Evolutionary conservation across 2,329 filamentous ascomycete genomes (phyloP), one percentile per base, ranked within the genome.

Genomic region (Claviceps lovelessii): DNA sequence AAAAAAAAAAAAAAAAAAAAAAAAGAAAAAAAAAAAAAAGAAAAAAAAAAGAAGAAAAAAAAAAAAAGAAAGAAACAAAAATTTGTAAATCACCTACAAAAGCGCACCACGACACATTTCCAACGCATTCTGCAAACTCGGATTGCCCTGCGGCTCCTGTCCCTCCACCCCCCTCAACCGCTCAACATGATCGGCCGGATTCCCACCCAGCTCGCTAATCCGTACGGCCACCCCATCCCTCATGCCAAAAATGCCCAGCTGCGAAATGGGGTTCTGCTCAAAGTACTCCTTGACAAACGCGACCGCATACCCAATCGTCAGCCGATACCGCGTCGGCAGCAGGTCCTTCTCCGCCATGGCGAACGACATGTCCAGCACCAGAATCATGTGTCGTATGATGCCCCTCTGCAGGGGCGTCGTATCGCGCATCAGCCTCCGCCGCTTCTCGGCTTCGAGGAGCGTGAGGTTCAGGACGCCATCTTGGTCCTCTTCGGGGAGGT

Each of bases 261-360:
- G 93, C 10, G 90, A 95, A 61, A 98, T 97, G 11, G 93, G 93
- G 64, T 98, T 98, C 70, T 98, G 93, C 70, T 97, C 93, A 66
- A 97, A 98, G 72, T 89, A 98, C 68, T 96, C 91, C 56, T 84
- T 80, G 51, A 97, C 86, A 69, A 97, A 98, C 55, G 90, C 85
- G 59, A 85, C 81, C 17, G 90, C 86, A 69, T 90, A 94, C 59
- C 84, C 84, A 64, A 96, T 77, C 53, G 84, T 86, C 37, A 96
- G 79, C 42, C 90, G 79, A 69, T 91, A 90, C 57, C 91, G 81
- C 47, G 84, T 95, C 6, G 93, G 93, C 31, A 93, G 81, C 61
- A 97, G 77, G 66, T 98, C 93, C 70, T 97, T 97, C 70, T 97
- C 90, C 5, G 82, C 72, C 93, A 98, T 98, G 52, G 91, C 88